Evolutionary conservation across 768 basidiomycete genomes (phyloP).

Genomic region (Russula dissimulans): DNA sequence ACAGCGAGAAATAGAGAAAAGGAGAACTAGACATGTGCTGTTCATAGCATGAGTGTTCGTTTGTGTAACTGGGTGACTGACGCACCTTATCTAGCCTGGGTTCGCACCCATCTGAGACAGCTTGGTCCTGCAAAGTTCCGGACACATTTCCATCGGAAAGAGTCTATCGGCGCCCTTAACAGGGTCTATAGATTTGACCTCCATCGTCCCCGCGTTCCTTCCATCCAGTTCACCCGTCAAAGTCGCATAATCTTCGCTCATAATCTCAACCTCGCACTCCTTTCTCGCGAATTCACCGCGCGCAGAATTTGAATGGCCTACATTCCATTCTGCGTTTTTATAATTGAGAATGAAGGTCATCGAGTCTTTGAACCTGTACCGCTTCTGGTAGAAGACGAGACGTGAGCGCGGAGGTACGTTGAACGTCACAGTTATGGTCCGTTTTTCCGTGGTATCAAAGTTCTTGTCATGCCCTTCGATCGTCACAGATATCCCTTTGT

Average conservation of each 20-base stretch:
- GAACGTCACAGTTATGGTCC: neutral
- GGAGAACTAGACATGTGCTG: too few relatives aligned
- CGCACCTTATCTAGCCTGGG: too few relatives aligned
- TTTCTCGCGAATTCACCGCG: neutral
- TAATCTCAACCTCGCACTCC: neutral
- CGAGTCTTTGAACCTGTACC: neutral
- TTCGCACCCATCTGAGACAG: too few relatives aligned
- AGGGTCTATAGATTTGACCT: neutral
- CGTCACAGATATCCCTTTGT: neutral
- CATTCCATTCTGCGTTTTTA: neutral
- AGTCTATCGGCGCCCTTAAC: too few relatives aligned
- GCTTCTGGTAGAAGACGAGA: neutral
- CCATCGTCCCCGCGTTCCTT: neutral
- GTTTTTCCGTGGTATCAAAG: neutral
- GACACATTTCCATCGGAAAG: too few relatives aligned
- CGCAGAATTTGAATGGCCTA: neutral
- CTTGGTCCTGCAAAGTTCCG: too few relatives aligned
- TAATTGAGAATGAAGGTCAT: neutral
- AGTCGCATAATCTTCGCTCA: neutral
- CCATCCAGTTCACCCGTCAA: neutral
- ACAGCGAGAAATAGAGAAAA: too few relatives aligned
- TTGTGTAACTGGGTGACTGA: too few relatives aligned
- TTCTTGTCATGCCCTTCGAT: neutral
- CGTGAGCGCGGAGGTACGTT: neutral
- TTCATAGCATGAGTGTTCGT: too few relatives aligned